Percentiles rank a stretch among this genome's conserved stretches.
Conservation (phyloP, 257 asterid genomes). For the Solanum appendiculatum region DNA sequence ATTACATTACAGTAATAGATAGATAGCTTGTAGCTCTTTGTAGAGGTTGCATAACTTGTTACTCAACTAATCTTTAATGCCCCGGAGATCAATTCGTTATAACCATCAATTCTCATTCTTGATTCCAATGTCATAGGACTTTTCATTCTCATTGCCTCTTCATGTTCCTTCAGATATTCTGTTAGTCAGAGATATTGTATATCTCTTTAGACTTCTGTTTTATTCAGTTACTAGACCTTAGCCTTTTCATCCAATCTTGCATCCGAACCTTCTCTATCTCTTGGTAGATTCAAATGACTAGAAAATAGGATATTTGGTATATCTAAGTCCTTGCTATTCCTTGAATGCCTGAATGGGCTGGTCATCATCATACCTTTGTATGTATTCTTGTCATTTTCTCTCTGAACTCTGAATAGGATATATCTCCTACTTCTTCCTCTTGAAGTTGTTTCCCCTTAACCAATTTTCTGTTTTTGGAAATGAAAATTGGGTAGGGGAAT, state of each 20-base stretch:
- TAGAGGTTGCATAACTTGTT: neutral
- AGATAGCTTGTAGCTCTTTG: neutral
- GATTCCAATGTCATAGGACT: neutral
- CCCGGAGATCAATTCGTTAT: neutral
- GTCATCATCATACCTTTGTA: neutral
- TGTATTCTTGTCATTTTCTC: neutral
- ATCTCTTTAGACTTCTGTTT: neutral
- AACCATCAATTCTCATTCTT: neutral
- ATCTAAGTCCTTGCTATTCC: neutral
- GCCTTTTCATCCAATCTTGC: neutral
- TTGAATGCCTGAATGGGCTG: slow-evolving; percentile 15
- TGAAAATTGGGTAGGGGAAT: slow-evolving; percentile 47
- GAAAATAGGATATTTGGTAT: neutral
- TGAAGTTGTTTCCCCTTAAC: slow-evolving; percentile 15
- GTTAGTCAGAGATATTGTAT: neutral
- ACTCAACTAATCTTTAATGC: neutral
- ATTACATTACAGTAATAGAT: neutral
- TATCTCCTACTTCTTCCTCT: slow-evolving; percentile 13
- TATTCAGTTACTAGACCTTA: neutral
- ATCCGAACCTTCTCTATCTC: neutral
- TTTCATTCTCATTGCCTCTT: neutral
- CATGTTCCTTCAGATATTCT: neutral
- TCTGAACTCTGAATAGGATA: slow-evolving; percentile 13
- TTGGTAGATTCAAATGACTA: neutral
- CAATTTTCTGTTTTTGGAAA: slow-evolving; percentile 51